A percentile compares a stretch with the other conserved stretches of the same genome.
These are phyloP conservation scores for Trichosanthes truncata DNA, from an alignment of 306 rosid species.

Conservation along the genomic window DNA sequence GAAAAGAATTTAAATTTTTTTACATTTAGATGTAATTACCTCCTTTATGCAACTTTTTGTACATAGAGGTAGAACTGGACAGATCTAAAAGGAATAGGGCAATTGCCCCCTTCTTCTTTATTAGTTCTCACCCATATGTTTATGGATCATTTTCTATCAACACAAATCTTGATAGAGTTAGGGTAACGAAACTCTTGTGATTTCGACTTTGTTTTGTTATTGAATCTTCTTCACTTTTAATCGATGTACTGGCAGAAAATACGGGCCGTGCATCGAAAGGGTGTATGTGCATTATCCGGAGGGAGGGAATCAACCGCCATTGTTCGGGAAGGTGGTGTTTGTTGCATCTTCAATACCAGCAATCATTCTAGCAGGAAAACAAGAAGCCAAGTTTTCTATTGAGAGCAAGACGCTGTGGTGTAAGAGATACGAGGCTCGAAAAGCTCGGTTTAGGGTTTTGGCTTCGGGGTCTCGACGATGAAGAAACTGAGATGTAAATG, in stretches of 20 bases:
- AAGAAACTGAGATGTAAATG: background rate
- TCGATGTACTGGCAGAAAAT: constrained; percentile 15
- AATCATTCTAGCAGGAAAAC: background rate
- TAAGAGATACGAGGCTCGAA: constrained; percentile 21
- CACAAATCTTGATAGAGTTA: background rate
- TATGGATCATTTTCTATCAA: too few species aligned
- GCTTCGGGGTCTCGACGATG: background rate
- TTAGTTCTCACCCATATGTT: too few species aligned
- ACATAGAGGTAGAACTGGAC: too few species aligned
- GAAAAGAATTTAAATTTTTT: too few species aligned
- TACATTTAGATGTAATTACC: too few species aligned
- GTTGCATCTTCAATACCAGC: constrained; percentile 4
- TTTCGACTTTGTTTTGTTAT: background rate
- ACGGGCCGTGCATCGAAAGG: constrained; percentile 30
- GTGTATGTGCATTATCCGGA: constrained; percentile 6
- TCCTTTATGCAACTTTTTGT: too few species aligned
- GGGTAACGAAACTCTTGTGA: background rate
- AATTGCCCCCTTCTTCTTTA: too few species aligned
- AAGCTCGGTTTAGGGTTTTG: background rate
- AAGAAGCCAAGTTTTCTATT: constrained; percentile 9
- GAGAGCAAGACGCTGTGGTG: constrained; percentile 28
- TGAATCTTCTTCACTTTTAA: too few species aligned
- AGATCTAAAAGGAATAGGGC: too few species aligned
- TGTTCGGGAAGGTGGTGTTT: constrained; percentile 31
- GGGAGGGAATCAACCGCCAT: background rate